Conservation (phyloP, 2,329 filamentous ascomycete species). For the Colletotrichum incanum region DNA sequence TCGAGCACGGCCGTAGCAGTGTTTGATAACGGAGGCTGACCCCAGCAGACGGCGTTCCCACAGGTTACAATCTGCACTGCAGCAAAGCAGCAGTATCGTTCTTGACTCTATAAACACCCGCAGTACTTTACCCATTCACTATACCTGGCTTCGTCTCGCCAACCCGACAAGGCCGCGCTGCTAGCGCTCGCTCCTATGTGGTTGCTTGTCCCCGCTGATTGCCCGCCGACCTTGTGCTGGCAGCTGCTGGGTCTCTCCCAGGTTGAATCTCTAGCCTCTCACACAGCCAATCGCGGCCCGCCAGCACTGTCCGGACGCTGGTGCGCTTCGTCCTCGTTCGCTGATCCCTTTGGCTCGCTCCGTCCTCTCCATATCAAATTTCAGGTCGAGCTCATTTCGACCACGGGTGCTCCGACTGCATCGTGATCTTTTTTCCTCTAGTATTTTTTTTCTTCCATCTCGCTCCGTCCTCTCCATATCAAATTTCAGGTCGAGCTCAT, state of each 20-base stretch:
- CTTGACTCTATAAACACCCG: too few relatives aligned
- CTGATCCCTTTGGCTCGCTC: constrained; percentile 26
- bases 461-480: constrained; percentile 28
- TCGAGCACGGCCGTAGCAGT: neutral
- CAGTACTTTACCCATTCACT: neutral
- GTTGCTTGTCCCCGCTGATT: neutral
- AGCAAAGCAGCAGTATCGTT: neutral
- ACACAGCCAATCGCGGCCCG: constrained; percentile 32
- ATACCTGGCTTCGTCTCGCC: neutral
- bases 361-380: constrained; percentile 38
- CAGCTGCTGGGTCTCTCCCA: constrained; percentile 1
- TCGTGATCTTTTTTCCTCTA: constrained; percentile 17
- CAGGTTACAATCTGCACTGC: neutral
- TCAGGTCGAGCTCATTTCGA: constrained; percentile 31
- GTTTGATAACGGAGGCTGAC: neutral
- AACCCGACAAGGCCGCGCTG: neutral
- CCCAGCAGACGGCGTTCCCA: too few relatives aligned
- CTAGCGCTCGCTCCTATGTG: neutral
- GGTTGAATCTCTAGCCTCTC: constrained; percentile 16
- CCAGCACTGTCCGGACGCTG: constrained; percentile 27
- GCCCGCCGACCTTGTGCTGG: constrained; percentile 22
- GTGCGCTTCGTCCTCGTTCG: constrained; percentile 21
- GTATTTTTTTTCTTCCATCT: neutral
- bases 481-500: constrained; percentile 38
- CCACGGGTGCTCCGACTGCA: constrained; percentile 28